Percentiles rank a stretch among this genome's conserved stretches.
Conservation (phyloP, 805 yeast species). For the Spathaspora passalidarum region DNA sequence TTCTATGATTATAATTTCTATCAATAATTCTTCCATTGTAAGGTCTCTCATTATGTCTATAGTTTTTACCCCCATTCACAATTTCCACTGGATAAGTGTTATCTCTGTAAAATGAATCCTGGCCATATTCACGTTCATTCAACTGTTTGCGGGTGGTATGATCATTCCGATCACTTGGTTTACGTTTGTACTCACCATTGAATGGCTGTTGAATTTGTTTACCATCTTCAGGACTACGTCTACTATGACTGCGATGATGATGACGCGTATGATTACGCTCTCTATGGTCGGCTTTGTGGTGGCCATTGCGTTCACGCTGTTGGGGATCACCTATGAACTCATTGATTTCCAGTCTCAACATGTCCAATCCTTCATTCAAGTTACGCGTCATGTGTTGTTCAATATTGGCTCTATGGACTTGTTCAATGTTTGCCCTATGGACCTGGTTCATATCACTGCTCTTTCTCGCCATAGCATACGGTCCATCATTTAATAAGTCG, state of each 20-base stretch:
- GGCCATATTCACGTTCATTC: no score
- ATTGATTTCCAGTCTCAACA: slow-evolving; percentile 40
- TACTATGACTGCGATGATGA: not conserved
- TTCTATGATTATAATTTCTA: not conserved
- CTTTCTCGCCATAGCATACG: not conserved
- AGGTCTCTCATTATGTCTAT: not conserved
- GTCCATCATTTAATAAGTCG: not conserved
- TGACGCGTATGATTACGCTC: not conserved
- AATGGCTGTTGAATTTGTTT: not conserved
- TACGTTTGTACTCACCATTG: not conserved
- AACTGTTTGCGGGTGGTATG: not conserved
- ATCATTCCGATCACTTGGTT: not conserved
- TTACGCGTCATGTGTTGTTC: slow-evolving; percentile 13
- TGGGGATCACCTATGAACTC: slow-evolving; percentile 38
- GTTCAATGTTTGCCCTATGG: no score
- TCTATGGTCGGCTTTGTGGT: not conserved
- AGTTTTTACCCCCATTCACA: not conserved
- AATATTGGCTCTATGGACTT: not conserved
- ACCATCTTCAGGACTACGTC: not conserved
- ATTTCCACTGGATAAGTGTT: not conserved
- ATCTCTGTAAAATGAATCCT: no score
- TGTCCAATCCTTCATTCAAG: slow-evolving; percentile 39
- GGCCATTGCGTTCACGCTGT: not conserved
- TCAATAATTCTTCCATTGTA: not conserved
- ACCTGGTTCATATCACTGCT: not conserved